Conservation (phyloP, 2,329 filamentous ascomycete species). For the Macrophomina pseudophaseolina region DNA sequence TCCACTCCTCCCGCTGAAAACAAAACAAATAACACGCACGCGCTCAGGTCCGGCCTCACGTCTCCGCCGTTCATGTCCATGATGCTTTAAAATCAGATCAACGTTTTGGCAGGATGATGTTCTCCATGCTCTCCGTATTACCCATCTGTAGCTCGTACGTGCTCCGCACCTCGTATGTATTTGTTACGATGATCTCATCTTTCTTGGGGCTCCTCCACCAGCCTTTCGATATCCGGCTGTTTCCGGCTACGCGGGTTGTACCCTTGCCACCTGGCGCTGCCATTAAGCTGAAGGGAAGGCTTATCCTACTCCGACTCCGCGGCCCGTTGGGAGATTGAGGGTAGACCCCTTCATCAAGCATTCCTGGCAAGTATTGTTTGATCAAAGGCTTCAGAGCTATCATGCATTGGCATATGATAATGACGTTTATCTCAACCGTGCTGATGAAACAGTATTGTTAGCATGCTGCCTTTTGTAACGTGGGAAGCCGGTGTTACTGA, state of each 20-base stretch:
- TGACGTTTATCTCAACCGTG: slow-evolving; percentile 80
- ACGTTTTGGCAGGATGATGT: slow-evolving; percentile 1
- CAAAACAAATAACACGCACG: neutral
- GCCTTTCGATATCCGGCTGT: neutral
- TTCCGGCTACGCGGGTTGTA: neutral
- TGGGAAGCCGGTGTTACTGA: neutral
- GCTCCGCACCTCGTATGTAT: slow-evolving; percentile 11
- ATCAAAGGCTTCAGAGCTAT: slow-evolving; percentile 83
- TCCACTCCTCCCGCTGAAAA: too few relatives aligned
- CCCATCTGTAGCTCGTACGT: slow-evolving; percentile 5
- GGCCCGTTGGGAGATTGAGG: neutral
- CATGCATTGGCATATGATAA: slow-evolving; percentile 82
- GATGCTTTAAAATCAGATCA: neutral
- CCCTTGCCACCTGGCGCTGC: neutral
- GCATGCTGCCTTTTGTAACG: neutral
- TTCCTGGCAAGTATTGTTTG: slow-evolving; percentile 58
- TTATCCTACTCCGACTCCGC: neutral
- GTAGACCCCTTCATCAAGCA: slow-evolving; percentile 50
- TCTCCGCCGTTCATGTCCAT: neutral
- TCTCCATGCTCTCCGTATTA: slow-evolving; percentile 13
- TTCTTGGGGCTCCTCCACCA: slow-evolving; percentile 7
- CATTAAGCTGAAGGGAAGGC: neutral
- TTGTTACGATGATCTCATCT: slow-evolving; percentile 17
- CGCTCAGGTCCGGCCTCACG: too few relatives aligned
- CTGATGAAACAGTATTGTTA: neutral